Conservation (phyloP, 805 yeast species). For the Wickerhamomyces queroliae region DNA sequence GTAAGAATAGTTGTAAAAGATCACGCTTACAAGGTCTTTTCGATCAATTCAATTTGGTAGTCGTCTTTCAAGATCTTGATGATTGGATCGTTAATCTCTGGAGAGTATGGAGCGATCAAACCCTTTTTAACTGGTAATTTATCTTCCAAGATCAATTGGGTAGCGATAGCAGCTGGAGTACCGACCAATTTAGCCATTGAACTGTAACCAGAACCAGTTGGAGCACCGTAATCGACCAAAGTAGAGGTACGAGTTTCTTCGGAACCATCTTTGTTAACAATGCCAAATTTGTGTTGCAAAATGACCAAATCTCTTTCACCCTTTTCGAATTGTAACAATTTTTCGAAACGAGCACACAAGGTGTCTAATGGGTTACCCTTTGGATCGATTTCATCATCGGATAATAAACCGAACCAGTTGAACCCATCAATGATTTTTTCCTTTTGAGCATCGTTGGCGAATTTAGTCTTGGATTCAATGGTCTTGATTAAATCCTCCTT, state of each 20-base stretch:
- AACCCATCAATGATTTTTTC: conserved; percentile 84
- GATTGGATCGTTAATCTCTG: conserved; percentile 86
- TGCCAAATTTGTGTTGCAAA: conserved; percentile 96
- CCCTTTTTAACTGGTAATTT: conserved; percentile 79
- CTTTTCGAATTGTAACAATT: conserved; percentile 91
- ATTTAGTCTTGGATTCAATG: conserved; percentile 71
- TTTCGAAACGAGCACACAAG: conserved; percentile 92
- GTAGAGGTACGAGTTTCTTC: conserved; percentile 93
- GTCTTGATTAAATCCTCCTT: conserved; percentile 72
- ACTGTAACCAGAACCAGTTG: conserved; percentile 78
- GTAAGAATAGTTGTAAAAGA: too few relatives aligned
- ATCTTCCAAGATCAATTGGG: conserved; percentile 67
- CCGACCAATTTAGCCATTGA: conserved; percentile 99
- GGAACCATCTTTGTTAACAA: conserved; percentile 92
- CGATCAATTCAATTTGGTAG: conserved; percentile 81
- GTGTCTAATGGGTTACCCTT: conserved; percentile 95
- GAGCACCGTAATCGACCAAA: conserved; percentile 87
- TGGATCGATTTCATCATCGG: conserved; percentile 70
- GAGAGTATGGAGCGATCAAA: conserved; percentile 86
- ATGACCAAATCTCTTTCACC: conserved; percentile 94
- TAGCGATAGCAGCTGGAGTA: conserved; percentile 97
- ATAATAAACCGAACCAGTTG: conserved; percentile 91
- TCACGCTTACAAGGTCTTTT: conserved; percentile 66
- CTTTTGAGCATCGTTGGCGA: conserved; percentile 78
- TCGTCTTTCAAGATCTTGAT: conserved; percentile 88